Conservation (phyloP, 352 stramenopile genomes). For the Phytophthora cryptogea region DNA sequence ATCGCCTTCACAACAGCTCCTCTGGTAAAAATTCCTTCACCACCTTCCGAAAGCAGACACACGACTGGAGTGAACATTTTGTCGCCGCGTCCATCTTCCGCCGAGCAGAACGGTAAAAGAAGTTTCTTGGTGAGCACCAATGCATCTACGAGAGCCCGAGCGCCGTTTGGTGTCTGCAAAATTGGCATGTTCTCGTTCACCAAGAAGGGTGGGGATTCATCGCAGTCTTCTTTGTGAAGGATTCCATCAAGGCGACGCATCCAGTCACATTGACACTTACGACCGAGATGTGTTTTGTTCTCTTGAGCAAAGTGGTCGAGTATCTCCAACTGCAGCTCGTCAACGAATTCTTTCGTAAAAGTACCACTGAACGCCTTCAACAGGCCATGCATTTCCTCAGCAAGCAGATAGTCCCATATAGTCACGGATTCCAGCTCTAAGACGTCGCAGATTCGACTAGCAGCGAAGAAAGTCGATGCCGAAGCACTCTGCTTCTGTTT, state of each 20-base stretch:
- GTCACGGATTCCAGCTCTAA: conserved; percentile 3
- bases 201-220: neutral
- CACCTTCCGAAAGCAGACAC: neutral
- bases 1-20: neutral
- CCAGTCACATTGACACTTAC: neutral
- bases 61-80: neutral
- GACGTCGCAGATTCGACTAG: neutral
- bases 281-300: neutral
- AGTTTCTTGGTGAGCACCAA: neutral
- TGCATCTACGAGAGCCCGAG: neutral
- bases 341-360: neutral
- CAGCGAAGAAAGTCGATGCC: neutral
- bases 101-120: neutral
- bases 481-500: neutral
- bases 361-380: too few relatives aligned
- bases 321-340: neutral
- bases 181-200: neutral
- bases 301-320: neutral
- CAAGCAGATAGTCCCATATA: conserved; percentile 4
- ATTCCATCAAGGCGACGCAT: neutral
- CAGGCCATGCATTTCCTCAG: neutral
- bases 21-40: too few relatives aligned
- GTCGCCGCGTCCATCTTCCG: too few relatives aligned
- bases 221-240: neutral
- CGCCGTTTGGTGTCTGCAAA: neutral